Evolutionary conservation across 1,139 yeast species (phyloP).

Genomic region (Kluyveromyces sp.): DNA sequence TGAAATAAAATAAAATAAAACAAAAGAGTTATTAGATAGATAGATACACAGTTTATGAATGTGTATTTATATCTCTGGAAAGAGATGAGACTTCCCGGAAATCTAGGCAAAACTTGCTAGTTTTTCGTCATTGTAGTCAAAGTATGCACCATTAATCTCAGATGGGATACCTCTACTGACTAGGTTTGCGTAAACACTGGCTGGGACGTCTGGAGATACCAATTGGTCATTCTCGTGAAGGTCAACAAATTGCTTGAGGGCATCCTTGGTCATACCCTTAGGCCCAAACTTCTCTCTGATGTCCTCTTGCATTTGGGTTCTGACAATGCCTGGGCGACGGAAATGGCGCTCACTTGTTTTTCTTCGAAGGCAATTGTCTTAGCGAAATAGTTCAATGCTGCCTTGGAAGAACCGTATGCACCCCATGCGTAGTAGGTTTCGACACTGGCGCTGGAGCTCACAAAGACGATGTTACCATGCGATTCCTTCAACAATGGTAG

Average conservation of each 20-base stretch:
- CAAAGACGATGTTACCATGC: conserved; percentile 47
- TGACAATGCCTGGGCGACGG: conserved; percentile 89
- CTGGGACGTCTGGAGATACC: conserved; percentile 64
- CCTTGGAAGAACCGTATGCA: conserved; percentile 85
- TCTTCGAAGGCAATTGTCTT: conserved; percentile 66
- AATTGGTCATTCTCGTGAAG: conserved; percentile 50
- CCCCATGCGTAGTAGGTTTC: conserved; percentile 56
- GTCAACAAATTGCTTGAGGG: conserved; percentile 50
- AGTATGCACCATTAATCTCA: conserved; percentile 53
- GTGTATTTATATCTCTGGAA: too few relatives aligned
- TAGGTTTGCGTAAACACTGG: conserved; percentile 55
- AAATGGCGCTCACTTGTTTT: conserved; percentile 41
- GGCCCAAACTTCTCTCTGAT: conserved; percentile 54
- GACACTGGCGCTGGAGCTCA: conserved; percentile 73
- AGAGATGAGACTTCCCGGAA: too few relatives aligned
- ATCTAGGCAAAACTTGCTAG: background rate
- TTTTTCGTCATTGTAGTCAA: conserved; percentile 46
- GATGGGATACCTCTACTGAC: conserved; percentile 50
- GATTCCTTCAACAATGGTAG: conserved; percentile 21
- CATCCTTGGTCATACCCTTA: conserved; percentile 47
- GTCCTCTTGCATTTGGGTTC: conserved; percentile 73
- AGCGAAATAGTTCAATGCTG: conserved; percentile 75
- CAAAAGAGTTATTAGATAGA: too few relatives aligned
- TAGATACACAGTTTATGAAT: too few relatives aligned
- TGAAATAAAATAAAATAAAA: too few relatives aligned